A percentile compares a stretch with the other conserved stretches of the same genome.
phyloP scores from a whole-genome alignment of 495 filamentous ascomycete genomes.

The Cercophora newfieldiana region DNA sequence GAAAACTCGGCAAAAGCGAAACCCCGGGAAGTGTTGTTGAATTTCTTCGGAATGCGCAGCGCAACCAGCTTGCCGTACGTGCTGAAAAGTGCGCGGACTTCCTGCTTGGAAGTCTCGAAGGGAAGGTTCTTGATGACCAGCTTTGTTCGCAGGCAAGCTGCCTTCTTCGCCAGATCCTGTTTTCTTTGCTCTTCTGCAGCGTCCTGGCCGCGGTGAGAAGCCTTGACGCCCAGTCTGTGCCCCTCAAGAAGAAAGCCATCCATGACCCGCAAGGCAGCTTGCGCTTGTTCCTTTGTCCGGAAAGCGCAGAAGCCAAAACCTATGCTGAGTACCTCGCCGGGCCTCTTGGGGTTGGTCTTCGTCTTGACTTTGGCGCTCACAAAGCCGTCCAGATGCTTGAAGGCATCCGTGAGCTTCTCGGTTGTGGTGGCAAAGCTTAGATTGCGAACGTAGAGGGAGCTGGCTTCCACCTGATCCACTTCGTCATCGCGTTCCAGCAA shows the following conservation, averaged over 20 bases:
- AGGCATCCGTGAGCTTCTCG: conserved; percentile 67
- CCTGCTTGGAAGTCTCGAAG: conserved; percentile 92
- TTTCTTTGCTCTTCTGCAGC: conserved; percentile 81
- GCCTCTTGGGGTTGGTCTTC: conserved; percentile 80
- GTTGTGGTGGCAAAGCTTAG: conserved; percentile 89
- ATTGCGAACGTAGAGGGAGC: conserved; percentile 89
- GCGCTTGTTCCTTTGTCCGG: conserved; percentile 68
- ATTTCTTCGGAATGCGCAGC: conserved; percentile 91
- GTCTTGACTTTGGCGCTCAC: conserved; percentile 82
- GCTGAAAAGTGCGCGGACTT: conserved; percentile 79
- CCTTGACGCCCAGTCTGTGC: conserved; percentile 80
- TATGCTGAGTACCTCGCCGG: conserved; percentile 85
- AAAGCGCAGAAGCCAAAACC: conserved; percentile 96
- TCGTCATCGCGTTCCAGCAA: conserved; percentile 59
- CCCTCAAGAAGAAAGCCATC: conserved; percentile 80
- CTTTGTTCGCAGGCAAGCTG: conserved; percentile 74
- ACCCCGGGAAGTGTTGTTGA: conserved; percentile 80
- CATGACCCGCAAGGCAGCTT: conserved; percentile 78
- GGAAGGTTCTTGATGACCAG: conserved; percentile 98
- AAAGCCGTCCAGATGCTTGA: conserved; percentile 81
- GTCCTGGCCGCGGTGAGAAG: conserved; percentile 81
- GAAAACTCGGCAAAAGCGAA: conserved; percentile 98
- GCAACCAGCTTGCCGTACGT: conserved; percentile 89
- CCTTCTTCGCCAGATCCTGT: conserved; percentile 77
- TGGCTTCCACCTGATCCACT: conserved; percentile 58